phyloP scores from a whole-genome alignment of 2,329 filamentous ascomycete species.

The Fusarium burgessii region DNA sequence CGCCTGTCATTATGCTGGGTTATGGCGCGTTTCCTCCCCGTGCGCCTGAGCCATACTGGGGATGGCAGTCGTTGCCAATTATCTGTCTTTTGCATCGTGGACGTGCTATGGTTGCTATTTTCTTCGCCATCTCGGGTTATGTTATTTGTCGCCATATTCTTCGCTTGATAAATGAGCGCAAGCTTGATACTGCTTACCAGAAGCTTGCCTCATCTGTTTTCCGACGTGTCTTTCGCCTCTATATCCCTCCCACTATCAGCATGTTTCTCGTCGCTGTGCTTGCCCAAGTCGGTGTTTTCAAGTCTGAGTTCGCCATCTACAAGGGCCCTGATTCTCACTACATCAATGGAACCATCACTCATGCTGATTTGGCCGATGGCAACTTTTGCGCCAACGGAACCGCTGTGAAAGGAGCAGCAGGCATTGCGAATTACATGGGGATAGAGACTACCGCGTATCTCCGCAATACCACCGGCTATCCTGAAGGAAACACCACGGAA shows the following conservation, averaged over 20 bases:
- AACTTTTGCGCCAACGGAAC: constrained; percentile 48
- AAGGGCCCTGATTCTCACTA: constrained; percentile 54
- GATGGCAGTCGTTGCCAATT: constrained; percentile 53
- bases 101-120: constrained; percentile 57
- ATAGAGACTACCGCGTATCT: constrained; percentile 47
- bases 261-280: constrained; percentile 56
- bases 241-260: constrained; percentile 55
- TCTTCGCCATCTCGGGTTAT: constrained; percentile 59
- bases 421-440: constrained; percentile 48
- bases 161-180: constrained; percentile 52
- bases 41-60: constrained; percentile 51
- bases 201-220: constrained; percentile 54
- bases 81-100: constrained; percentile 56
- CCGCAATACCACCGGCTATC: constrained; percentile 43
- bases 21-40: constrained; percentile 53
- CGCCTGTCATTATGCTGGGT: constrained; percentile 55
- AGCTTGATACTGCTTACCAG: constrained; percentile 52
- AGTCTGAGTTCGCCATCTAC: constrained; percentile 52
- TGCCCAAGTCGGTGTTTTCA: constrained; percentile 54
- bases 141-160: constrained; percentile 56
- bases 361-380: constrained; percentile 31
- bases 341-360: constrained; percentile 55
- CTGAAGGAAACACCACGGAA: constrained; percentile 39
- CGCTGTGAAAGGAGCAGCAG: constrained; percentile 43
- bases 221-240: constrained; percentile 55